Conservation (phyloP, 805 yeast genomes). For the Kodamaea lidongshanica region DNA sequence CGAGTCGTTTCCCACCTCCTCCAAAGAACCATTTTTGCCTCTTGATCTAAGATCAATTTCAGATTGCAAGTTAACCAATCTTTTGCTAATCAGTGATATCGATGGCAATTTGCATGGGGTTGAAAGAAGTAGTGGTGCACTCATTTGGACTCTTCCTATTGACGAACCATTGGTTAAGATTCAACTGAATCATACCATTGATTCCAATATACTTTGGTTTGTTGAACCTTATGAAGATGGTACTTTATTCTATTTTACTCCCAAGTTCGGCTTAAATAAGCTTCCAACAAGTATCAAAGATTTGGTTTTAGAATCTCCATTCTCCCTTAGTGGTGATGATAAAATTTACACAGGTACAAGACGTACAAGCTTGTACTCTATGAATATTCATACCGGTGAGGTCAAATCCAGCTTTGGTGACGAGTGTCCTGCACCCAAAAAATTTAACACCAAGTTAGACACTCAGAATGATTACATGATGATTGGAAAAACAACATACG, state of each 20-base stretch:
- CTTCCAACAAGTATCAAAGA: constrained; percentile 76
- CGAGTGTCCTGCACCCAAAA: constrained; percentile 33
- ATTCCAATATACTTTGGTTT: constrained; percentile 57
- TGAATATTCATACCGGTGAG: constrained; percentile 71
- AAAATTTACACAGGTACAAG: constrained; percentile 84
- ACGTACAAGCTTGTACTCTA: constrained; percentile 65
- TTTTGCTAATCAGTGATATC: constrained; percentile 68
- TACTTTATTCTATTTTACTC: constrained; percentile 70
- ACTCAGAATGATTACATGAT: constrained; percentile 34
- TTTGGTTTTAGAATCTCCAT: constrained; percentile 78
- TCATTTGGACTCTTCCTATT: constrained; percentile 70
- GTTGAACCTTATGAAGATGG: constrained; percentile 92
- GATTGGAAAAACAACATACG: constrained; percentile 68
- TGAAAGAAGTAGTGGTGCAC: constrained; percentile 65
- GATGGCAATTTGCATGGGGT: constrained; percentile 86
- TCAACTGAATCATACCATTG: constrained; percentile 17
- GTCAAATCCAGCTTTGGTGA: constrained; percentile 64
- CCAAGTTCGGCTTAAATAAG: constrained; percentile 66
- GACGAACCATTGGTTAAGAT: constrained; percentile 56
- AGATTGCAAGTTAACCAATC: constrained; percentile 49
- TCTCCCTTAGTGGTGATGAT: constrained; percentile 67
- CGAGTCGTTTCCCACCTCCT: too few relatives aligned
- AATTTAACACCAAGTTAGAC: constrained; percentile 12
- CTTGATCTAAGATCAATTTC: constrained; percentile 34
- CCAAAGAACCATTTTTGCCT: constrained; percentile 22